These are phyloP conservation scores for Leucocoprinus leucothites DNA, from an alignment of 768 basidiomycete genomes.

Conservation along the genomic window DNA sequence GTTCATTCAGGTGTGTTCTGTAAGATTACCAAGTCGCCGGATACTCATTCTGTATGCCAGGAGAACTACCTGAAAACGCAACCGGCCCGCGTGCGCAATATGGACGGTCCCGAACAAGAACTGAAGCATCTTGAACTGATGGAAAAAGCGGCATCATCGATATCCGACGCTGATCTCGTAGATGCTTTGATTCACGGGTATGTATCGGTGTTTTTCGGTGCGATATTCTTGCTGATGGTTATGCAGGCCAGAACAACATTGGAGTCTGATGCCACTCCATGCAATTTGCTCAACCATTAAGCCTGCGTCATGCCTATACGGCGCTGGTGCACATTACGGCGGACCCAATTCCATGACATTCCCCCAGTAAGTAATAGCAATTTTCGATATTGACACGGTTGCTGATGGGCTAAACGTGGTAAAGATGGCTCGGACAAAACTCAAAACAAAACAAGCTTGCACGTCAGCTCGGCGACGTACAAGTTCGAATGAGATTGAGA, in stretches of 20 bases:
- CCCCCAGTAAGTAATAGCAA: slow-evolving; percentile 65
- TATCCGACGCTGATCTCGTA: slow-evolving; percentile 93
- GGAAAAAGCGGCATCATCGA: slow-evolving; percentile 85
- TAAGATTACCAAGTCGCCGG: not conserved
- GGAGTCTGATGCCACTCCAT: slow-evolving; percentile 93
- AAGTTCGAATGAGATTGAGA: slow-evolving; percentile 92
- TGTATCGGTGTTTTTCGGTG: slow-evolving; percentile 12
- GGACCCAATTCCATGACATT: slow-evolving; percentile 70
- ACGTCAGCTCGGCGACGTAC: slow-evolving; percentile 83
- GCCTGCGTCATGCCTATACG: slow-evolving; percentile 84
- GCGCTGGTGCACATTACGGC: slow-evolving; percentile 61
- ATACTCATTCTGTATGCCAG: slow-evolving; percentile 32
- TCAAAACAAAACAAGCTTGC: slow-evolving; percentile 85
- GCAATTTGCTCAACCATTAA: slow-evolving; percentile 87
- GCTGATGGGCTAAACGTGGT: not conserved
- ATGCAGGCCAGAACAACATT: slow-evolving; percentile 86
- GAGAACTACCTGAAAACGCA: slow-evolving; percentile 93
- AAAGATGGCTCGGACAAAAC: slow-evolving; percentile 96
- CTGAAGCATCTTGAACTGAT: slow-evolving; percentile 79
- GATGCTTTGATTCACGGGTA: slow-evolving; percentile 94
- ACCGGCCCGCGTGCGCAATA: slow-evolving; percentile 56
- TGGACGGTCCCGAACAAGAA: slow-evolving; percentile 58
- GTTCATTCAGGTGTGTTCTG: slow-evolving; percentile 75
- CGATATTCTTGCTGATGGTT: slow-evolving; percentile 5
- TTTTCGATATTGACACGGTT: slow-evolving; percentile 1